Evolutionary conservation across 768 basidiomycete genomes (phyloP).

Genomic region (Nidula microcarpa): DNA sequence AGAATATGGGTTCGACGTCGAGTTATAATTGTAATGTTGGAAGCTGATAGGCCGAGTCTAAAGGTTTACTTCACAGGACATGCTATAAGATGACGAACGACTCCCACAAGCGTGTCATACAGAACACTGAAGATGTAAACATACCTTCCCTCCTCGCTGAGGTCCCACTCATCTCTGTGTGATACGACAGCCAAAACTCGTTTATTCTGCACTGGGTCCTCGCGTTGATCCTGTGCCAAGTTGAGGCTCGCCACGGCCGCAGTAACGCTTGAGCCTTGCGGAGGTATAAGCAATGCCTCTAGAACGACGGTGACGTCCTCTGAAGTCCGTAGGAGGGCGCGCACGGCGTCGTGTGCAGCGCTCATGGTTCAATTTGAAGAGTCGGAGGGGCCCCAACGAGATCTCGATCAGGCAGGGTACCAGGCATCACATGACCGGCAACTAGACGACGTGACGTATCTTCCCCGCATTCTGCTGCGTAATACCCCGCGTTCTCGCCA

Average conservation of each 20-base stretch:
- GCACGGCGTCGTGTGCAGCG: slow-evolving; percentile 13
- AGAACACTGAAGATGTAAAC: slow-evolving; percentile 8
- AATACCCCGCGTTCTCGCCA: not conserved
- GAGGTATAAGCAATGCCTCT: slow-evolving; percentile 23
- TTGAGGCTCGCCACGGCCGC: not conserved
- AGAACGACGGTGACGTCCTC: slow-evolving; percentile 44
- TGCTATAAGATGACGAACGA: too few relatives aligned
- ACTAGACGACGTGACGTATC: not conserved
- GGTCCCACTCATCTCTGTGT: slow-evolving; percentile 37
- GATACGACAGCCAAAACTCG: slow-evolving; percentile 48
- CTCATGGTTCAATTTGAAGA: slow-evolving; percentile 5
- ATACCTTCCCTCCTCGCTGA: slow-evolving; percentile 54
- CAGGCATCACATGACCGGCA: not conserved
- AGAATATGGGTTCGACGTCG: too few relatives aligned
- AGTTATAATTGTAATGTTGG: too few relatives aligned
- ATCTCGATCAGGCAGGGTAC: not conserved
- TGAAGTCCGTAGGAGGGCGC: slow-evolving; percentile 23
- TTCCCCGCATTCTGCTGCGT: slow-evolving; percentile 6
- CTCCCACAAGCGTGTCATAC: not conserved
- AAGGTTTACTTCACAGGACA: too few relatives aligned
- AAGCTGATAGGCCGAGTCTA: too few relatives aligned
- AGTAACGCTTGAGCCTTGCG: not conserved
- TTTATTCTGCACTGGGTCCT: slow-evolving; percentile 16
- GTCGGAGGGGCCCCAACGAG: too few relatives aligned
- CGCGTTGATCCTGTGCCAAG: slow-evolving; percentile 3